These are phyloP conservation scores for Pogostemon cablin DNA, from an alignment of 257 asterid genomes.

Conservation along the genomic window DNA sequence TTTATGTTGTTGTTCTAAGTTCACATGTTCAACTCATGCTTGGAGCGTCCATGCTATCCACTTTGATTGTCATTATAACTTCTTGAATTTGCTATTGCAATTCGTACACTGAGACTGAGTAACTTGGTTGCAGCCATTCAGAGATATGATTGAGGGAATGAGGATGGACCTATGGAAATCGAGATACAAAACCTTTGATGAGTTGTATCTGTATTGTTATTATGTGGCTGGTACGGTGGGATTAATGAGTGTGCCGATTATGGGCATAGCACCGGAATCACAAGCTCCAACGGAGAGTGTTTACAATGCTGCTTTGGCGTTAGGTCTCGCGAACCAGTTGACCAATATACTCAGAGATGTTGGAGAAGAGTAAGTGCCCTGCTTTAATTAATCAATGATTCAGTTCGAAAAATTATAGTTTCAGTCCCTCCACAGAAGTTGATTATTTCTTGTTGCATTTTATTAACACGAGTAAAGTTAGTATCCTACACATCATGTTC, in stretches of 20 bases:
- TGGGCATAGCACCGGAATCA: constrained; percentile 96
- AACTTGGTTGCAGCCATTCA: constrained; percentile 71
- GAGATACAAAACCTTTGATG: constrained; percentile 86
- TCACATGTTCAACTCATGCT: too few relatives aligned
- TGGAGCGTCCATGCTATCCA: too few relatives aligned
- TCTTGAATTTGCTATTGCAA: too few relatives aligned
- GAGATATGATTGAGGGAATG: constrained; percentile 99
- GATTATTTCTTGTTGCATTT: too few relatives aligned
- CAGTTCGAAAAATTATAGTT: too few relatives aligned
- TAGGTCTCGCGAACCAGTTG: constrained; percentile 92
- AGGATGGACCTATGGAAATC: constrained; percentile 90
- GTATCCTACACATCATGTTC: too few relatives aligned
- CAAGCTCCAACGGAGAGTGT: constrained; percentile 85
- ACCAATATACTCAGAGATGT: constrained; percentile 97
- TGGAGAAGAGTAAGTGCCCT: constrained; percentile 89
- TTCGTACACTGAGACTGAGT: too few relatives aligned
- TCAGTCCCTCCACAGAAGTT: too few relatives aligned
- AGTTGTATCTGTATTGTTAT: constrained; percentile 86
- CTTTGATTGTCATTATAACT: too few relatives aligned
- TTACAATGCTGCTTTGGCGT: constrained; percentile 77
- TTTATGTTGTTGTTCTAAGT: too few relatives aligned
- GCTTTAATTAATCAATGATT: too few relatives aligned
- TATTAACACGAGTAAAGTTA: too few relatives aligned
- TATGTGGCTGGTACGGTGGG: constrained; percentile 99
- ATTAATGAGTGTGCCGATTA: constrained; percentile 97